Evolutionary conservation across 495 filamentous ascomycete genomes (phyloP).

Genomic region (Pyrenopolyporus hunteri): DNA sequence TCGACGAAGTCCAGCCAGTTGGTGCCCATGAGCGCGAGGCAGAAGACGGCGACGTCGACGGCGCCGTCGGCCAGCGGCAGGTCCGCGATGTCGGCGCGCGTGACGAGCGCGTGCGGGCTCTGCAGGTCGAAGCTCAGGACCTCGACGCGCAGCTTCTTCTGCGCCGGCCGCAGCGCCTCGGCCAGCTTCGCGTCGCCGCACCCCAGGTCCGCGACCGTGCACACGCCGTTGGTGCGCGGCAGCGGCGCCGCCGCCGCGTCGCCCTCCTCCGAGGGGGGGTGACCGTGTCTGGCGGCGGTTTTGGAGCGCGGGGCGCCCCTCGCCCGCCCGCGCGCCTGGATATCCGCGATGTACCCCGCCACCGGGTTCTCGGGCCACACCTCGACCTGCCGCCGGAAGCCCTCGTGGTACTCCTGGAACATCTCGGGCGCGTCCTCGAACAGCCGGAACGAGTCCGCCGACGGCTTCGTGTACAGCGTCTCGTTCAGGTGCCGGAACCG

Average conservation of each 20-base stretch:
- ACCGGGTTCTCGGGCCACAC: constrained; percentile 97
- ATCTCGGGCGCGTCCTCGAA: constrained; percentile 84
- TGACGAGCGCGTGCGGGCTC: constrained; percentile 71
- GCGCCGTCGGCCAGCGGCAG: constrained; percentile 73
- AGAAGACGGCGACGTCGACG: constrained; percentile 89
- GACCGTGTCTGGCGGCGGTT: too few species aligned
- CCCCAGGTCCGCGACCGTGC: constrained; percentile 78
- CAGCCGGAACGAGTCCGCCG: constrained; percentile 73
- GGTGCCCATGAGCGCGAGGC: constrained; percentile 96
- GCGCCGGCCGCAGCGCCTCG: constrained; percentile 68
- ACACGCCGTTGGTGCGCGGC: constrained; percentile 59
- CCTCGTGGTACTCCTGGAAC: constrained; percentile 92
- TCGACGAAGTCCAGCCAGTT: constrained; percentile 97
- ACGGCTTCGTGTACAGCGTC: constrained; percentile 91
- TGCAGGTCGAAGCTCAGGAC: constrained; percentile 60
- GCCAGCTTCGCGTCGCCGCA: constrained; percentile 70
- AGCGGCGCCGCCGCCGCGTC: constrained; percentile 40
- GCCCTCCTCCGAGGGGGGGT: constrained; percentile 31
- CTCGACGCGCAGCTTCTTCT: constrained; percentile 47
- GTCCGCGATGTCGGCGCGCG: constrained; percentile 83
- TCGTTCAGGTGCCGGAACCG: constrained; percentile 98
- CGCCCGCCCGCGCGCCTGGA: constrained; percentile 63
- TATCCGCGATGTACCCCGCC: constrained; percentile 73
- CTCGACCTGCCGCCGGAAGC: constrained; percentile 91
- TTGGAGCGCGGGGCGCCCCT: constrained; percentile 35